Evolutionary conservation across 1,284 basidiomycete genomes (phyloP), one percentile per base, ranked within the genome.

Genomic region (Agroathelia rolfsii): DNA sequence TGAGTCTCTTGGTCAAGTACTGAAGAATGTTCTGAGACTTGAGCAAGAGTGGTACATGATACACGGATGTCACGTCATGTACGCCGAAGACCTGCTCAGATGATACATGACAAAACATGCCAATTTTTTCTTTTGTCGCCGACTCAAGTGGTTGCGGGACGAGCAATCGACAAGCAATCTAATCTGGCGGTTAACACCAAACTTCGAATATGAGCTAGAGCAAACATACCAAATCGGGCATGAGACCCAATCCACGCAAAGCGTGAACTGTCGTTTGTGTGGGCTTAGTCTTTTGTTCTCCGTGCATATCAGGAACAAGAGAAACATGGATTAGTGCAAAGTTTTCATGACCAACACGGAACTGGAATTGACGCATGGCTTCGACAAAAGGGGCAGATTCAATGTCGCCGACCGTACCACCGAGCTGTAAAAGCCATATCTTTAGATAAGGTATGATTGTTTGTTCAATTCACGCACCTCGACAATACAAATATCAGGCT

Each of bases 301-400:
- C 94, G 38, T 95, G 89, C 64, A 99, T 88, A 47, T 96, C 87
- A 11, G 94, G 94, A 6, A 98, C 92, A 23, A 99, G 77, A n/a
- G 88, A 93, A 38, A 99, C 94, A 49, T 97, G 94, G 43, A 98
- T 85, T 34, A 97, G 74, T 1, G 94, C 94, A 59, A 98, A 98
- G 63, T 98, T 97, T 40, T 93, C 87, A 50, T 87, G 76, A 14
- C 94, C 94, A 17, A 98, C 94, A 37, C 95, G 81, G 71, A 98
- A 98, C 57, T 98, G 90, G 71, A 99, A 99, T 60, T 98, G 94
- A 22, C 94, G 81, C 86, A 99, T 92, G 2, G 94, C 94, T 60
- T 99, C 94, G 37, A 99, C 72, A 58, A 99, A 99, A 3, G 94
- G 95, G 4, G 90, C 90, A 6, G 88, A 93, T 55, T 95, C 90